Evolutionary conservation across 306 rosid species (phyloP).

Genomic region (Pachyrhizus erosus): DNA sequence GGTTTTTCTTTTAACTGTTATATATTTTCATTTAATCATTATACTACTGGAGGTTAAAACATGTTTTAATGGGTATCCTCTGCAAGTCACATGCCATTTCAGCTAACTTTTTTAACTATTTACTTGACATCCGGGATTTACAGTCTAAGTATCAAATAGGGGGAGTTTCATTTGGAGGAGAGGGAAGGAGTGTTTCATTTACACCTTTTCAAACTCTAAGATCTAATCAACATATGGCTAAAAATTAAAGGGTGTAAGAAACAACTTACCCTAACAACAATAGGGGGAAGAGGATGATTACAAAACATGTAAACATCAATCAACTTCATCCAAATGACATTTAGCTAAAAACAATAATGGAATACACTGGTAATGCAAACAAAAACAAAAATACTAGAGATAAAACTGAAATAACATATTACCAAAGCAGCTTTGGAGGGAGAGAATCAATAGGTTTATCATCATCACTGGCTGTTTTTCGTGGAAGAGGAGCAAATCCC

Average conservation of each 20-base stretch:
- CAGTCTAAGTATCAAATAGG: constrained; percentile 14
- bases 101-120: not conserved
- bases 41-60: constrained; percentile 1
- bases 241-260: constrained; percentile 19
- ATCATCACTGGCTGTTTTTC: constrained; percentile 67
- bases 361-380: constrained; percentile 30
- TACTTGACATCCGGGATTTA: not conserved
- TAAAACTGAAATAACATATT: constrained; percentile 44
- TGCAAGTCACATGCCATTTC: not conserved
- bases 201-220: constrained; percentile 19
- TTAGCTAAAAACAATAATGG: constrained; percentile 15
- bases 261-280: constrained; percentile 9
- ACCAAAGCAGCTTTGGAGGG: constrained; percentile 72
- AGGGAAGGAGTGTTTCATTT: constrained; percentile 18
- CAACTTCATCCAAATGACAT: constrained; percentile 35
- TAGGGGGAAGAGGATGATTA: constrained; percentile 28
- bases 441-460: constrained; percentile 66
- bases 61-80: constrained; percentile 27
- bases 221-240: constrained; percentile 15
- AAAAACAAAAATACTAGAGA: constrained; percentile 34
- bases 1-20: constrained; percentile 11
- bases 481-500: constrained; percentile 96
- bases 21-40: constrained; percentile 11
- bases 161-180: not conserved
- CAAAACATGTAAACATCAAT: constrained; percentile 19